Base-by-base conservation (phyloP, 2,329 filamentous ascomycete genomes). In the Ophiostoma australiae region DNA sequence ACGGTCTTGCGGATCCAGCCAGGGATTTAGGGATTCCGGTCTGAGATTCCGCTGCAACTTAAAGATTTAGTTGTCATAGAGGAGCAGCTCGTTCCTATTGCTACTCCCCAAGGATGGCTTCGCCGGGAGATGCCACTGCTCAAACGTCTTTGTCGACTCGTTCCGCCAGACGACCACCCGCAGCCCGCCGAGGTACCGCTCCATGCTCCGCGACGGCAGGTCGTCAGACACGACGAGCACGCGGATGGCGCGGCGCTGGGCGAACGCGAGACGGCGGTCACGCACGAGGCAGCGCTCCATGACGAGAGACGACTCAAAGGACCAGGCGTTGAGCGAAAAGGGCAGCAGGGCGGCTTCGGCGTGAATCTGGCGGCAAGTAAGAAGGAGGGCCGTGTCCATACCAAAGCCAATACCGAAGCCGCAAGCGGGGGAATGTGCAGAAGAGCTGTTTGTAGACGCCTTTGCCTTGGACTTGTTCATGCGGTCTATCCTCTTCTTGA, bases 331-430 rank as follows among this genome's bases (percentile, higher is more conserved):
- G 58, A 80, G 75, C 55, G 74, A 70, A 69, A 78, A 80, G 8
- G 79, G 79, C 41, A 81, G 73, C 39, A 77, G 70, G 2, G 75
- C 76, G 20, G 79, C 80, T 73, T 80, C 79, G 70, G 77, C 74
- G 76, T 80, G 79, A 17, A 81, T 77, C 74, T 80, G 79, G 41
- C 79, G 76, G 72, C 78, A 81, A 27, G 79, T 78, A 4, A 73
- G 72, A 2, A 77, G 77, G 2, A 80, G 76, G 23, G 80, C 74
- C 8, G 77, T 79, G 71, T 33, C 1, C 33, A 80, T 69, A 2
- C 75, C 77, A n/a, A 10, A 39, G 44, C n/a, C 15, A 4, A 33
- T 15, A 33, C 35, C 10, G 63, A 41, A 27, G 63, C 61, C 7
- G 61, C 58, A 6, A n/a, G 27, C 13, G 3, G 27, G 35, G 10